Evolutionary conservation across 441 rosid species (phyloP).

Genomic region (Gossypium trilobum): DNA sequence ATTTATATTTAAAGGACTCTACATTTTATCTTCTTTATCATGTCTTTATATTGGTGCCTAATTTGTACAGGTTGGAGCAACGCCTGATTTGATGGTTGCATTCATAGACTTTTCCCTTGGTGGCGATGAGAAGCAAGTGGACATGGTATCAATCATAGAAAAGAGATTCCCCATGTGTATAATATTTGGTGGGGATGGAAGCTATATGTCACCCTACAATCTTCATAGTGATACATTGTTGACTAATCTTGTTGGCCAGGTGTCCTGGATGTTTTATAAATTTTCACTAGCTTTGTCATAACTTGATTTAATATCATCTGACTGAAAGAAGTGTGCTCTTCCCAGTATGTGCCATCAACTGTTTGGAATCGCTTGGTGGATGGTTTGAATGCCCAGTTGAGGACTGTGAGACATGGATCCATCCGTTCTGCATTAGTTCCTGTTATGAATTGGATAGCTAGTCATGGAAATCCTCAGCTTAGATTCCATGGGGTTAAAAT

Average conservation of each 20-base stretch:
- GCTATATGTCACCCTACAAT: slow-evolving; percentile 92
- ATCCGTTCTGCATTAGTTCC: slow-evolving; percentile 76
- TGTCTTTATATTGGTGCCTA: slow-evolving; percentile 12
- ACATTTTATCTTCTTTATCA: slow-evolving; percentile 5
- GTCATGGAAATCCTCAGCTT: slow-evolving; percentile 88
- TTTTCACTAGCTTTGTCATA: slow-evolving; percentile 4
- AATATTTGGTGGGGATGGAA: slow-evolving; percentile 92
- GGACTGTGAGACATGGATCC: slow-evolving; percentile 87
- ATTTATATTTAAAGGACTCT: slow-evolving; percentile 12
- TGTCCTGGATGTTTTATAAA: slow-evolving; percentile 20
- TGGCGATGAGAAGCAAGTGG: slow-evolving; percentile 95
- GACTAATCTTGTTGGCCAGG: slow-evolving; percentile 96
- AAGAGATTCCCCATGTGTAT: slow-evolving; percentile 94
- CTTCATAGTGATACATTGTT: slow-evolving; percentile 70
- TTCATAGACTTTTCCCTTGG: slow-evolving; percentile 93
- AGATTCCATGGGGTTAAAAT: slow-evolving; percentile 83
- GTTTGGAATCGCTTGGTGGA: slow-evolving; percentile 90
- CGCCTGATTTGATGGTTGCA: slow-evolving; percentile 92
- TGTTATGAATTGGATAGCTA: slow-evolving; percentile 73
- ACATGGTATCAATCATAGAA: slow-evolving; percentile 77
- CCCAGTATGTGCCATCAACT: slow-evolving; percentile 78
- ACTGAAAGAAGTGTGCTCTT: slow-evolving; percentile 19
- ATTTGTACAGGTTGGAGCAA: slow-evolving; percentile 74
- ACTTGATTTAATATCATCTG: slow-evolving; percentile 13
- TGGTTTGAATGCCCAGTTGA: slow-evolving; percentile 89